phyloP scores from a whole-genome alignment of 2,329 filamentous ascomycete species.

The Catunica adiposa region DNA sequence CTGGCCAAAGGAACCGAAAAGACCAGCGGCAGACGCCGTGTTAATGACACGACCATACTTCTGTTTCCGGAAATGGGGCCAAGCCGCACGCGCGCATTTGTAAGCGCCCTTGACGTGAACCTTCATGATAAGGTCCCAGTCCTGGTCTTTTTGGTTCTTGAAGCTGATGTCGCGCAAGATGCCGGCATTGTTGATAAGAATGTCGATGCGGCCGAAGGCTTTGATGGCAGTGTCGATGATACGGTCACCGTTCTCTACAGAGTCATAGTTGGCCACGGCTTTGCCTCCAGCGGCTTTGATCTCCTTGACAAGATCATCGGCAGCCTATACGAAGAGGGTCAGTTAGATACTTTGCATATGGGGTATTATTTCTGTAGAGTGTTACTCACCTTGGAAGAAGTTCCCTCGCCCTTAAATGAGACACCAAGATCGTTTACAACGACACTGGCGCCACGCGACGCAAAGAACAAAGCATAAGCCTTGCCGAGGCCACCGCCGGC shows the following conservation, averaged over 20 bases:
- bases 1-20: conserved; percentile 93
- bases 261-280: conserved; percentile 94
- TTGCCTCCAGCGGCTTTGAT: conserved; percentile 82
- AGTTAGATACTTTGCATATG: background rate
- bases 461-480: conserved; percentile 81
- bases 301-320: conserved; percentile 67
- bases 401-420: conserved; percentile 85
- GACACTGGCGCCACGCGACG: conserved; percentile 75
- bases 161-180: conserved; percentile 92
- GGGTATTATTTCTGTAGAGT: background rate
- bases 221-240: conserved; percentile 84
- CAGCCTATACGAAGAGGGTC: conserved; percentile 36
- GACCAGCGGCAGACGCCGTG: conserved; percentile 85
- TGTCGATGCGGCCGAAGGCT: conserved; percentile 70
- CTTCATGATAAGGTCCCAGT: conserved; percentile 90
- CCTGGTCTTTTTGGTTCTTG: conserved; percentile 94
- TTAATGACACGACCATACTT: conserved; percentile 96
- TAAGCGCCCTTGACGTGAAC: conserved; percentile 89
- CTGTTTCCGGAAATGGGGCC: conserved; percentile 96
- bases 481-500: conserved; percentile 66
- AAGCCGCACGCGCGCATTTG: conserved; percentile 87
- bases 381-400: conserved; percentile 57
- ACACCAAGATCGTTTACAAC: conserved; percentile 94
- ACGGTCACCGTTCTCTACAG: conserved; percentile 78
- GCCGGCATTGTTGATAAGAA: conserved; percentile 95